A percentile compares a stretch with the other conserved stretches of the same genome.
phyloP scores from a whole-genome alignment of 345 rosid genomes.

The Crucihimalaya himalaica region DNA sequence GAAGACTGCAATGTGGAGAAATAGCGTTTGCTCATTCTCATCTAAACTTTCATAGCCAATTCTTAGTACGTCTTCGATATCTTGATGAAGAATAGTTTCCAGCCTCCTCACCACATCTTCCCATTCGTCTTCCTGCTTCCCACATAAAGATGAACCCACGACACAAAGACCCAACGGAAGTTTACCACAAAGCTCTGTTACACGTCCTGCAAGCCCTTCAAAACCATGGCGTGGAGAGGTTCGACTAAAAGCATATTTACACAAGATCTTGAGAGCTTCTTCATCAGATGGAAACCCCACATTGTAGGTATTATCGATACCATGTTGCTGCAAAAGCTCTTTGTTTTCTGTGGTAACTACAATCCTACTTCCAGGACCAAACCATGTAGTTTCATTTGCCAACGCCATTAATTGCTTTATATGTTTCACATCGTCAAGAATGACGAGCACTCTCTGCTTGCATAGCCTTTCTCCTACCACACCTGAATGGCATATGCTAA shows the following conservation, averaged over 20 bases:
- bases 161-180: not conserved
- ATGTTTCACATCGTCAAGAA: not conserved
- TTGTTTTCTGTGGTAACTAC: not conserved
- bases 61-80: not conserved
- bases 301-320: not conserved
- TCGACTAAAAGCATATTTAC: slow-evolving; percentile 23
- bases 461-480: not conserved
- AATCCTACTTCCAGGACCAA: not conserved
- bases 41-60: not conserved
- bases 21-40: not conserved
- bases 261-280: not conserved
- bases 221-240: not conserved
- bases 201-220: not conserved
- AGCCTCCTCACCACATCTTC: not conserved
- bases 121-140: not conserved
- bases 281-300: not conserved
- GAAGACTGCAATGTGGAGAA: not conserved
- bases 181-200: not conserved
- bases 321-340: slow-evolving; percentile 7
- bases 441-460: not conserved
- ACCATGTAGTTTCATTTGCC: not conserved
- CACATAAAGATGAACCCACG: not conserved
- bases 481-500: not conserved
- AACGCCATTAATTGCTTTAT: not conserved
- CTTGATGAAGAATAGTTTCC: not conserved